Conservation (phyloP, 2,329 filamentous ascomycete genomes). For the Arthrobotrys iridis region DNA sequence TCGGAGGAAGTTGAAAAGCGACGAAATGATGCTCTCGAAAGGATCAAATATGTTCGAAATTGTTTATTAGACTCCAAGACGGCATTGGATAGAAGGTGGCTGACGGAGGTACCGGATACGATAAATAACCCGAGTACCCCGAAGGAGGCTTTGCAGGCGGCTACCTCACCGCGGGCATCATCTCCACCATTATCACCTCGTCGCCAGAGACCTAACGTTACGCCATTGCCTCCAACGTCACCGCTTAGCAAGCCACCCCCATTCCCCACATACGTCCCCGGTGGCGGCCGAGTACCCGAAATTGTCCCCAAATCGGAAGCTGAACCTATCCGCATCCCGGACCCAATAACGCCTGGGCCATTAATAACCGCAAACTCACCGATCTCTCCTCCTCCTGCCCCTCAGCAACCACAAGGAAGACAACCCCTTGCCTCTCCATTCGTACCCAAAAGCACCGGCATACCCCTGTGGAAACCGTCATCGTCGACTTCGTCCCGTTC, state of each 20-base stretch:
- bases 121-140: not conserved
- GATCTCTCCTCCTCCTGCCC: not conserved
- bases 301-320: not conserved
- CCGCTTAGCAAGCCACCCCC: constrained; percentile 33
- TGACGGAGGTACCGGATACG: constrained; percentile 40
- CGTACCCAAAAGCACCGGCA: constrained; percentile 5
- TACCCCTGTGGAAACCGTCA: constrained; percentile 30
- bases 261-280: constrained; percentile 44
- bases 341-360: constrained; percentile 7
- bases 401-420: not conserved
- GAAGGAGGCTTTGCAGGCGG: not conserved
- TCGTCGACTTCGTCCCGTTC: not conserved
- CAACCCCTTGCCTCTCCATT: constrained; percentile 4
- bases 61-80: constrained; percentile 55
- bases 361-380: not conserved
- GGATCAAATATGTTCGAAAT: constrained; percentile 55
- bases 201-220: not conserved
- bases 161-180: not conserved
- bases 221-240: constrained; percentile 1
- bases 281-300: not conserved
- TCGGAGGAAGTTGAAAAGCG: not conserved
- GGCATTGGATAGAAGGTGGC: constrained; percentile 43
- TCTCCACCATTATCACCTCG: not conserved
- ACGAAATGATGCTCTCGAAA: constrained; percentile 48
- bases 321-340: not conserved